Evolutionary conservation across 2,329 filamentous ascomycete genomes (phyloP), one percentile per base, ranked within the genome.

Genomic region (Aspergillus phoenicis): DNA sequence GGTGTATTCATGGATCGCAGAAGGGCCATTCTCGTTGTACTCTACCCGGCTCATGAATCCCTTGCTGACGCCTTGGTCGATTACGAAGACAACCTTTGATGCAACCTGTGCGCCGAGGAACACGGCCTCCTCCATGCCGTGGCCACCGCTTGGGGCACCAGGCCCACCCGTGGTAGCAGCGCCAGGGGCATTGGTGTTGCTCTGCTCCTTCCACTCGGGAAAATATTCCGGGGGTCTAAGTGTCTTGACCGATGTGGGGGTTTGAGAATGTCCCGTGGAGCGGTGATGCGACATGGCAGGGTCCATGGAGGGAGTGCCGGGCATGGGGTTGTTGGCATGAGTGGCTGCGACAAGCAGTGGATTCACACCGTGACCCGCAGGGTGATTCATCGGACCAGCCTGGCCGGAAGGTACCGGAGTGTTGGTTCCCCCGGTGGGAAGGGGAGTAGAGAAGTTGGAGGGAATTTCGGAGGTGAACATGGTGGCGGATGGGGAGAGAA

Each of bases 391-490:
- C 55, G 77, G 82, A 63, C 73, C 81, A 67, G 70, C 79, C 75
- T 70, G 82, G 72, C 75, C 76, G 47, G 71, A 70, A 33, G 69
- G 66, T 51, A 80, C 71, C 2, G 91, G 91, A 0, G 95, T 96
- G 1, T 94, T 98, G 77, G 96, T 95, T 15, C 93, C 87, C 36
- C 94, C 94, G 0, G 94, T 98, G 20, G 92, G 93, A 10, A 90
- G 85, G 1, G 95, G 95, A 0, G 95, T 98, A 30, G 91, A 93
- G 73, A 97, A 86, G 78, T 95, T 94, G 8, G 93, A 97, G 7
- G 95, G 95, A 39, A 98, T 87, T 77, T 99, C 95, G 22, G 93
- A 97, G 38, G 93, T 97, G 83, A 98, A 98, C 71, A 98, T 98
- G 45, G 93, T 97, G 54, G 92, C 93, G 1, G 92, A 94, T 28